Percentiles rank a stretch among this genome's conserved stretches.
Evolutionary conservation across 148 eudicot species (phyloP).

Genomic region (Oxyria digyna): DNA sequence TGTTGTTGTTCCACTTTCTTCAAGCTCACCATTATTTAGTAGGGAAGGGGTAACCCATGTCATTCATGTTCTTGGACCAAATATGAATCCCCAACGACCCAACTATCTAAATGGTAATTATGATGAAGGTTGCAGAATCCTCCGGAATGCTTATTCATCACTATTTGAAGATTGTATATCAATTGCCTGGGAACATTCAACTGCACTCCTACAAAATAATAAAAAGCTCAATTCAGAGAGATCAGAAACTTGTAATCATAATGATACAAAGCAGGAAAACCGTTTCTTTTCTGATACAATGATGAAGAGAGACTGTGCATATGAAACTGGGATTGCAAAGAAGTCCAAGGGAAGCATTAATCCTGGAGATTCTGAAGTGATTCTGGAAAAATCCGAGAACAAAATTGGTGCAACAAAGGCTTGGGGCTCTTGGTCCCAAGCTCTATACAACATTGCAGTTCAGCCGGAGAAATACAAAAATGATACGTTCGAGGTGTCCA

Average conservation of each 20-base stretch:
- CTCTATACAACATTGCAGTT: slow-evolving; percentile 60
- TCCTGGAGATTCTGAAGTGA: slow-evolving; percentile 17
- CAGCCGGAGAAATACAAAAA: slow-evolving; percentile 52
- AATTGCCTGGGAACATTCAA: slow-evolving; percentile 26
- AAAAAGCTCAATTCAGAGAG: slow-evolving; percentile 2
- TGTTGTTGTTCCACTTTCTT: slow-evolving; percentile 60
- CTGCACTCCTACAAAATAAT: slow-evolving; percentile 5
- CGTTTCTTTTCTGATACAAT: slow-evolving; percentile 27
- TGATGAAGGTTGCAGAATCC: slow-evolving; percentile 59
- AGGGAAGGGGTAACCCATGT: slow-evolving; percentile 86
- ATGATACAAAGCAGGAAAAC: slow-evolving; percentile 7
- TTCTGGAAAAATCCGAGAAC: slow-evolving; percentile 15
- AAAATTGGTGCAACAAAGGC: slow-evolving; percentile 22
- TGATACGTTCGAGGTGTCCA: slow-evolving; percentile 38
- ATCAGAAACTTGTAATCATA: slow-evolving; percentile 18
- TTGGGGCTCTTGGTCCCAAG: slow-evolving; percentile 78
- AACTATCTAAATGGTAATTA: slow-evolving; percentile 64
- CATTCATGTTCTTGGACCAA: slow-evolving; percentile 97
- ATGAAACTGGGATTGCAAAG: slow-evolving; percentile 31
- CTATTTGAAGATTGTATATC: slow-evolving; percentile 79
- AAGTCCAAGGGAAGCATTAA: slow-evolving; percentile 39
- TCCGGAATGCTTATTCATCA: slow-evolving; percentile 73
- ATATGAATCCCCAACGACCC: slow-evolving; percentile 87
- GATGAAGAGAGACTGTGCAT: slow-evolving; percentile 31
- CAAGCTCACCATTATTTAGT: slow-evolving; percentile 55